phyloP scores from a whole-genome alignment of 2,329 filamentous ascomycete species.

The Aureobasidium vineae region DNA sequence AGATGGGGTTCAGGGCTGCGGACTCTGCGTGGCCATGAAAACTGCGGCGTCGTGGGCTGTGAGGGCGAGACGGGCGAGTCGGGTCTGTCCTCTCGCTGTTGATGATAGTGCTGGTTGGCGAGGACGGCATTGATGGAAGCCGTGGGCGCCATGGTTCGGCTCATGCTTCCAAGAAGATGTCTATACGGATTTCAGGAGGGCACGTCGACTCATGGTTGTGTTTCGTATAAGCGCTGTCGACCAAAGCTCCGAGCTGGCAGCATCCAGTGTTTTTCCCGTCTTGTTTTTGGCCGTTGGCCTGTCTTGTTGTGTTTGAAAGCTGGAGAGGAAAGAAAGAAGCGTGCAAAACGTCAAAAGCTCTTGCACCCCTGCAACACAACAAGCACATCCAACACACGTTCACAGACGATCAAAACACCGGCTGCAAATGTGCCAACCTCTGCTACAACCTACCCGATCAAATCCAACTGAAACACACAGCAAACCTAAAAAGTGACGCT shows the following conservation, averaged over 20 bases:
- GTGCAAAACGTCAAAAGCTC: constrained; percentile 10
- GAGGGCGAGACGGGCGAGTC: constrained; percentile 12
- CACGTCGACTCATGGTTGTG: constrained; percentile 6
- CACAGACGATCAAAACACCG: constrained; percentile 8
- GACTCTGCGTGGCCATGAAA: constrained; percentile 26
- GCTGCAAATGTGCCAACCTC: neutral
- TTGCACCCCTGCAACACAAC: neutral
- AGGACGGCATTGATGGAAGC: constrained; percentile 22
- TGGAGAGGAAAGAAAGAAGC: too few species aligned
- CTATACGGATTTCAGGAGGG: constrained; percentile 2
- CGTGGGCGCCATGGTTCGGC: constrained; percentile 8
- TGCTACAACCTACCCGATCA: neutral
- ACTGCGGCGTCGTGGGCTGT: constrained; percentile 12
- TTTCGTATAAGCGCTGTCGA: constrained; percentile 18
- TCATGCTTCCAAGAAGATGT: neutral
- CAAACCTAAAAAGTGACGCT: constrained; percentile 1
- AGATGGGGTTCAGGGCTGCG: constrained; percentile 44
- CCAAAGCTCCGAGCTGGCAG: neutral
- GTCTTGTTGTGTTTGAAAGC: neutral
- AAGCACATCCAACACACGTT: neutral
- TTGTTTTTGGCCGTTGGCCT: neutral
- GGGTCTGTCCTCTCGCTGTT: neutral
- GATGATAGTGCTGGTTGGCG: constrained; percentile 8
- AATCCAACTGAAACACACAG: constrained; percentile 7
- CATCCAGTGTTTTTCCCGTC: neutral